phyloP scores from a whole-genome alignment of 495 filamentous ascomycete genomes.

The Acidomyces sp. region DNA sequence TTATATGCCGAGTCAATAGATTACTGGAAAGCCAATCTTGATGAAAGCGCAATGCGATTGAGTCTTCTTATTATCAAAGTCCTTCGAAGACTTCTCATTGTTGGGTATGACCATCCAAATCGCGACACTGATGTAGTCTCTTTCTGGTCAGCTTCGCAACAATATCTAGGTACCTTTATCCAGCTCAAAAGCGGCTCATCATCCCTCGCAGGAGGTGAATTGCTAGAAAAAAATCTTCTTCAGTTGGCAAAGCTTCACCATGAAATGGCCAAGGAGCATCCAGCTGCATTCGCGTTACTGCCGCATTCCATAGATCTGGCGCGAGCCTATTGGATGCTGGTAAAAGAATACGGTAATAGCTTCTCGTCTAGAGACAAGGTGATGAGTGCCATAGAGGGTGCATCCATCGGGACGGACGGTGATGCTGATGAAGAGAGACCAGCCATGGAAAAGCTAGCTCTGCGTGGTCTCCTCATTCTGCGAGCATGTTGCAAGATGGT shows the following conservation, averaged over 20 bases:
- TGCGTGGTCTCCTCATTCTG: conserved; percentile 73
- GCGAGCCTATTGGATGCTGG: conserved; percentile 69
- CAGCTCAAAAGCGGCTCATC: conserved; percentile 18
- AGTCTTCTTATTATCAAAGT: conserved; percentile 67
- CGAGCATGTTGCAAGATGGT: conserved; percentile 72
- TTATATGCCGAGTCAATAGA: conserved; percentile 65
- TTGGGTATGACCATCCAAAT: conserved; percentile 74
- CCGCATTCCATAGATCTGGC: conserved; percentile 64
- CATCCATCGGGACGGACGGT: conserved; percentile 36
- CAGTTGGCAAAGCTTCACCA: conserved; percentile 87
- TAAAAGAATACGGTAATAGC: conserved; percentile 57
- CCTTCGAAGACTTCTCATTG: conserved; percentile 62
- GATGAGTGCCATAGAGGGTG: conserved; percentile 10
- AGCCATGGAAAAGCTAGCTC: conserved; percentile 58
- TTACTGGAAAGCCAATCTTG: conserved; percentile 49
- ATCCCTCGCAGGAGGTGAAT: neutral
- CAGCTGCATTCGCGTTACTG: conserved; percentile 66
- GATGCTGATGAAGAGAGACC: conserved; percentile 42
- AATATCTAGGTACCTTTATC: conserved; percentile 57
- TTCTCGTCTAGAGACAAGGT: conserved; percentile 41
- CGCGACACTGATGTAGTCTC: conserved; percentile 56
- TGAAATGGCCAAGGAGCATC: conserved; percentile 62
- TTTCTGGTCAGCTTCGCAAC: conserved; percentile 60
- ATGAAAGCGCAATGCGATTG: conserved; percentile 47
- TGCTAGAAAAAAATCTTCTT: conserved; percentile 71